These are phyloP conservation scores for Cystobasidiopsis lactophilus DNA, from an alignment of 768 basidiomycete genomes.

Conservation along the genomic window DNA sequence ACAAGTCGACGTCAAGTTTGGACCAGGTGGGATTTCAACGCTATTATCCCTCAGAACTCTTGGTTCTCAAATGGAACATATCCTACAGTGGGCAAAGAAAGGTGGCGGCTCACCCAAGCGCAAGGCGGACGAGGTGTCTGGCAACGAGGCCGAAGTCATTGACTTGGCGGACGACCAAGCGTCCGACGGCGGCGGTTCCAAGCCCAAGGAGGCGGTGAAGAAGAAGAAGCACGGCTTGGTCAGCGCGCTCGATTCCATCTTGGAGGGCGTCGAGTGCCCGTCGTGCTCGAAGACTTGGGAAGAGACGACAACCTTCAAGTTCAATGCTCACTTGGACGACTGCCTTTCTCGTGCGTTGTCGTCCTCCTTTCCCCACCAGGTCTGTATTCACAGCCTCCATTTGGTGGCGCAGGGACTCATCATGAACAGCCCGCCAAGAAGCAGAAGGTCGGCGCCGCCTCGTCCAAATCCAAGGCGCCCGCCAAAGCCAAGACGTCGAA, in stretches of 20 bases:
- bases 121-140: background rate
- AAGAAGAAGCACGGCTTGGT: background rate
- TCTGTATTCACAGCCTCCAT: background rate
- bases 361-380: too few relatives aligned
- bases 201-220: background rate
- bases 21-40: conserved; percentile 4
- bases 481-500: background rate
- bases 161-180: background rate
- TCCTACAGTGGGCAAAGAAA: background rate
- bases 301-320: background rate
- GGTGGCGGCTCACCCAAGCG: background rate
- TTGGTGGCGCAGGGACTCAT: background rate
- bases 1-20: conserved; percentile 4
- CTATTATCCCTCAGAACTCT: background rate
- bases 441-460: background rate
- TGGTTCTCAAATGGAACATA: background rate
- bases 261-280: background rate
- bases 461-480: background rate
- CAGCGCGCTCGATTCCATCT: background rate
- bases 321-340: background rate
- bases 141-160: background rate
- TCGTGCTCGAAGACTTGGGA: background rate
- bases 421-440: background rate
- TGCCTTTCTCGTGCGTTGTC: background rate
- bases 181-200: background rate